These are phyloP conservation scores for Kockovaella imperatae DNA, from an alignment of 768 basidiomycete genomes.

Conservation along the genomic window DNA sequence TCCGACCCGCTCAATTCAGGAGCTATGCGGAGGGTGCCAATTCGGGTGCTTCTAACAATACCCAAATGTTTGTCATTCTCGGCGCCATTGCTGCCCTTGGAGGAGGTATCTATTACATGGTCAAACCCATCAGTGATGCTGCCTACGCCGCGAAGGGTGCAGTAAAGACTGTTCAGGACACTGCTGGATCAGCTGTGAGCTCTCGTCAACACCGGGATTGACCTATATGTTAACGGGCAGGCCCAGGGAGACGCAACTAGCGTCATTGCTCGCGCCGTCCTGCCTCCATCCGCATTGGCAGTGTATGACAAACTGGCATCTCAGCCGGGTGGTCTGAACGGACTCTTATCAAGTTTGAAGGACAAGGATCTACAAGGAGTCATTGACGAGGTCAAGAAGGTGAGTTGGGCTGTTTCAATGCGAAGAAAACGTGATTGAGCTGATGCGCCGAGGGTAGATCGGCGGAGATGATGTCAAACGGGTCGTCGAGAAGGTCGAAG, in stretches of 20 bases:
- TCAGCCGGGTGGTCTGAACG: constrained; percentile 33
- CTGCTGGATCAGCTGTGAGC: constrained; percentile 17
- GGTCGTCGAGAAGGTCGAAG: constrained; percentile 37
- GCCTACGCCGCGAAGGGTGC: constrained; percentile 25
- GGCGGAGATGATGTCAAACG: constrained; percentile 41
- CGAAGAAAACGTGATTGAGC: no score
- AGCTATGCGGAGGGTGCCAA: no score
- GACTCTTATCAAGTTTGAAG: constrained; percentile 36
- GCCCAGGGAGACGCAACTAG: not conserved
- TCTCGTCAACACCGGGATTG: not conserved
- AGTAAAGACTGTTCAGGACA: constrained; percentile 25
- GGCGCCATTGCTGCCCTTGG: constrained; percentile 34
- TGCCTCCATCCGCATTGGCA: constrained; percentile 32
- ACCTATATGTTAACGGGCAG: not conserved
- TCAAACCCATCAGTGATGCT: constrained; percentile 38
- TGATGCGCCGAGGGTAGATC: no score
- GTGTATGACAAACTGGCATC: constrained; percentile 26
- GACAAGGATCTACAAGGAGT: constrained; percentile 37
- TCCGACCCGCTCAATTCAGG: no score
- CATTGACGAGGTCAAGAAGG: constrained; percentile 37
- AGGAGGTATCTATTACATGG: constrained; percentile 29
- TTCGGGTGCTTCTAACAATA: no score
- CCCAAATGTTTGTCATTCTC: constrained; percentile 33
- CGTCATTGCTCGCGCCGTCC: constrained; percentile 17
- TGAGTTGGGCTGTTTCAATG: no score